Percentiles rank a stretch among this genome's conserved stretches.
Evolutionary conservation across 2,329 filamentous ascomycete genomes (phyloP).

Genomic region (Colletotrichum sp.): DNA sequence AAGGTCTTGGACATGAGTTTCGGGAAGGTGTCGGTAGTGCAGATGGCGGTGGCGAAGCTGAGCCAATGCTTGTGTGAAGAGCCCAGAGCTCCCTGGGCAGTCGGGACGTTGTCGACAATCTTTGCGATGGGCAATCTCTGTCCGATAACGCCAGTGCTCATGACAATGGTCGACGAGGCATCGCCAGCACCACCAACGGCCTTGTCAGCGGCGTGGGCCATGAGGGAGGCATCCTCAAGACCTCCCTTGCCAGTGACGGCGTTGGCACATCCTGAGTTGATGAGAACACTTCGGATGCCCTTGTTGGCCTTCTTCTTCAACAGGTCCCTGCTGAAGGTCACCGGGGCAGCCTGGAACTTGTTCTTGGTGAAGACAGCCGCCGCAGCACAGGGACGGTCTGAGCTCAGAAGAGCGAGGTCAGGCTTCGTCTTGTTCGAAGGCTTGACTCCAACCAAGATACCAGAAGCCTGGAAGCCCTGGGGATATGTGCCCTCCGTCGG

Average conservation of each 20-base stretch:
- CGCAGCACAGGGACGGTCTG: constrained; percentile 83
- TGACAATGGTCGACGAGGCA: constrained; percentile 76
- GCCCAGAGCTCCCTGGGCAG: constrained; percentile 74
- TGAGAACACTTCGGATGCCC: constrained; percentile 80
- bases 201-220: constrained; percentile 82
- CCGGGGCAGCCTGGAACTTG: constrained; percentile 95
- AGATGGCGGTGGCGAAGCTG: constrained; percentile 85
- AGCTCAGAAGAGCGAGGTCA: constrained; percentile 87
- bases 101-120: constrained; percentile 83
- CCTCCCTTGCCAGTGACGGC: constrained; percentile 93
- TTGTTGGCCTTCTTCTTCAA: constrained; percentile 69
- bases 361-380: constrained; percentile 98
- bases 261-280: constrained; percentile 97
- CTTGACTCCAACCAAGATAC: constrained; percentile 92
- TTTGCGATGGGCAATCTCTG: constrained; percentile 92
- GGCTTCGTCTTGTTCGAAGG: constrained; percentile 89
- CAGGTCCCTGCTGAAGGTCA: constrained; percentile 81
- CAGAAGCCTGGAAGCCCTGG: constrained; percentile 85
- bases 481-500: constrained; percentile 87
- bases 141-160: constrained; percentile 98
- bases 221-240: constrained; percentile 83
- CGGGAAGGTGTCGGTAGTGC: constrained; percentile 98
- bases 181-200: constrained; percentile 48
- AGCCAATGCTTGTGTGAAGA: constrained; percentile 87
- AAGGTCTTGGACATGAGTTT: constrained; percentile 91